phyloP scores from a whole-genome alignment of 768 basidiomycete genomes.

The Lenzites betulinus region DNA sequence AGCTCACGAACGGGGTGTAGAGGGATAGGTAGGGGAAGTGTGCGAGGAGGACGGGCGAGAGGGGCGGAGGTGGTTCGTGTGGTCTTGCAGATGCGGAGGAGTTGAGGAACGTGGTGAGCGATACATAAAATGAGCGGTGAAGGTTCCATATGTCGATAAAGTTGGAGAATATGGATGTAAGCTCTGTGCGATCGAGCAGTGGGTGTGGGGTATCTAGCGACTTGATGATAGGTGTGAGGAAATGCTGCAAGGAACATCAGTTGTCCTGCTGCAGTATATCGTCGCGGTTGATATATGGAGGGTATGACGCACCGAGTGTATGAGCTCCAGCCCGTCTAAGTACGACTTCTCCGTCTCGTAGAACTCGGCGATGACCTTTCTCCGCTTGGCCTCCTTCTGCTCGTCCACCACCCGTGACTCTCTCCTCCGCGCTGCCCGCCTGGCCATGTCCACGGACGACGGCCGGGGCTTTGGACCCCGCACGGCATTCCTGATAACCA shows the following conservation, averaged over 20 bases:
- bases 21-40: slow-evolving; percentile 90
- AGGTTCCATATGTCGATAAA: slow-evolving; percentile 93
- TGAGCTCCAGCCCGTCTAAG: slow-evolving; percentile 77
- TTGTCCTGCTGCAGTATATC: background rate
- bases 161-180: slow-evolving; percentile 81
- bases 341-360: slow-evolving; percentile 81
- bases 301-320: slow-evolving; percentile 64
- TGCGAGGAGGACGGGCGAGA: slow-evolving; percentile 65
- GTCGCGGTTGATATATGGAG: background rate
- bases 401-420: slow-evolving; percentile 48
- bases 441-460: slow-evolving; percentile 42
- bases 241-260: slow-evolving; percentile 55
- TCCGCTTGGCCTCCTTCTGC: slow-evolving; percentile 54
- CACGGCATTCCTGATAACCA: slow-evolving; percentile 34
- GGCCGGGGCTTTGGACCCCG: slow-evolving; percentile 34
- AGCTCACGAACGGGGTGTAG: slow-evolving; percentile 82
- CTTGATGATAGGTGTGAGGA: slow-evolving; percentile 75
- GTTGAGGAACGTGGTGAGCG: slow-evolving; percentile 51
- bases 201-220: slow-evolving; percentile 71
- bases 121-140: slow-evolving; percentile 71
- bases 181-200: slow-evolving; percentile 64
- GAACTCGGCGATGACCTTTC: slow-evolving; percentile 78
- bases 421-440: slow-evolving; percentile 41
- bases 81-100: slow-evolving; percentile 26
- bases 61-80: slow-evolving; percentile 38